Base-by-base conservation (phyloP, 768 basidiomycete species). In the Coprinellus micaceus region DNA sequence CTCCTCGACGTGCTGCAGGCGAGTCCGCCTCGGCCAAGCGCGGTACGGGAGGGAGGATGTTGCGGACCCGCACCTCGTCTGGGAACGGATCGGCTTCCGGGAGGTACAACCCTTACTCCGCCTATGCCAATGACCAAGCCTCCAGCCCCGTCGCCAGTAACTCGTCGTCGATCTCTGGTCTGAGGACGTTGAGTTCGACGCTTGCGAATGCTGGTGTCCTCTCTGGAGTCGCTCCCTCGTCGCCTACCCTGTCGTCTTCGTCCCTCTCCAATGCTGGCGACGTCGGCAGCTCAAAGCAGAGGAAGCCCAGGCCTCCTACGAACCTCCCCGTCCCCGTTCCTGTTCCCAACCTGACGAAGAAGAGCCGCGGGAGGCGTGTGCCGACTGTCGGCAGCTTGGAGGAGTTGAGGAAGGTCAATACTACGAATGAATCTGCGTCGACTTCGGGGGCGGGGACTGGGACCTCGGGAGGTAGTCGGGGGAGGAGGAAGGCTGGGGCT, bases 281-380 rank as follows among this genome's bases (percentile, higher is more conserved):
- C 57, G 17, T 24, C 54, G 13, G 40, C 57, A n/a, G n/a, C n/a
- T n/a, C n/a, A n/a, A 30, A 54, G 56, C 17, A 22, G 11, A 24
- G 49, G 33, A 57, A 52, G 49, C 30, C 21, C 13, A 72, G 79
- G 29, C 65, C 69, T 25, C 44, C 64, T 2, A 58, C 64, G 5
- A 73, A 70, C 25, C 66, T 82, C 4, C 81, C 80, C 24, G 67
- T 83, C 17, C 86, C 85, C 41, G 70, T 86, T 10, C 85, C 85
- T 28, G 78, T 87, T 3, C 85, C 85, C 1, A 82, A 86, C 66
- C 76, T 88, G 40, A 88, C 79, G 12, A 88, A 88, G 70, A 86
- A 86, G 61, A 83, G 82, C 43, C 75, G 86, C n/a, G 86, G 86
- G 11, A 76, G 86, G 19, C 71, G 84, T 30, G 86, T 88, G 28